phyloP scores from a whole-genome alignment of 768 basidiomycete species.

The Candolleomyces efflorescens region DNA sequence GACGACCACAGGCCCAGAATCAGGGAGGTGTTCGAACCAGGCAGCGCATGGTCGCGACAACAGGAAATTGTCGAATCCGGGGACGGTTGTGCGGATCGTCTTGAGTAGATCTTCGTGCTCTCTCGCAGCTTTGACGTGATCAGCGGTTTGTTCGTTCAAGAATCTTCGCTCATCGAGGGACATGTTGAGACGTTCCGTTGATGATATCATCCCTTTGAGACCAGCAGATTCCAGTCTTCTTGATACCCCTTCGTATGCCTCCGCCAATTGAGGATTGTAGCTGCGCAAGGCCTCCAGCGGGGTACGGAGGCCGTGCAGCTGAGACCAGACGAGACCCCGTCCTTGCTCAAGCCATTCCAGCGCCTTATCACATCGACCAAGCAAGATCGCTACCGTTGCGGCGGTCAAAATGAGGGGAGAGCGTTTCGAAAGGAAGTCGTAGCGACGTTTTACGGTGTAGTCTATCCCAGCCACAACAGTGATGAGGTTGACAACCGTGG shows the following conservation, averaged over 20 bases:
- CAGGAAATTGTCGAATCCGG: slow-evolving; percentile 15
- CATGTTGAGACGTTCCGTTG: neutral
- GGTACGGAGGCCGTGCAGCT: slow-evolving; percentile 14
- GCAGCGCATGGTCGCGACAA: neutral
- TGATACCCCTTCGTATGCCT: slow-evolving; percentile 4
- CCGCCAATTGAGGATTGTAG: slow-evolving; percentile 6
- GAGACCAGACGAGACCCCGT: slow-evolving; percentile 18
- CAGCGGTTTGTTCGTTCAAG: slow-evolving; percentile 1
- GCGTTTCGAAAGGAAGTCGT: slow-evolving; percentile 2
- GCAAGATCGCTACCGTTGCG: slow-evolving; percentile 10
- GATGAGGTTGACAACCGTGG: slow-evolving; percentile 9
- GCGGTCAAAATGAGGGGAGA: slow-evolving; percentile 9
- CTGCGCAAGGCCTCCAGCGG: slow-evolving; percentile 14
- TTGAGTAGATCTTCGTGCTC: slow-evolving; percentile 13
- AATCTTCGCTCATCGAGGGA: neutral
- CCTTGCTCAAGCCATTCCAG: slow-evolving; percentile 23
- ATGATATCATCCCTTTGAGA: neutral
- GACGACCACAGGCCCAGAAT: slow-evolving; percentile 23
- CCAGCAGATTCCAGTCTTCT: slow-evolving; percentile 9
- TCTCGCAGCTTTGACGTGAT: slow-evolving; percentile 9
- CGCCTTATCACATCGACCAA: slow-evolving; percentile 7
- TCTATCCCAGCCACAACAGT: slow-evolving; percentile 16
- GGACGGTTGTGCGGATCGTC: slow-evolving; percentile 3
- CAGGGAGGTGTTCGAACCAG: slow-evolving; percentile 5
- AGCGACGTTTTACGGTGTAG: slow-evolving; percentile 8